A percentile compares a stretch with the other conserved stretches of the same genome.
Conservation (phyloP, 2,329 filamentous ascomycete genomes). For the Moelleriella libera region DNA sequence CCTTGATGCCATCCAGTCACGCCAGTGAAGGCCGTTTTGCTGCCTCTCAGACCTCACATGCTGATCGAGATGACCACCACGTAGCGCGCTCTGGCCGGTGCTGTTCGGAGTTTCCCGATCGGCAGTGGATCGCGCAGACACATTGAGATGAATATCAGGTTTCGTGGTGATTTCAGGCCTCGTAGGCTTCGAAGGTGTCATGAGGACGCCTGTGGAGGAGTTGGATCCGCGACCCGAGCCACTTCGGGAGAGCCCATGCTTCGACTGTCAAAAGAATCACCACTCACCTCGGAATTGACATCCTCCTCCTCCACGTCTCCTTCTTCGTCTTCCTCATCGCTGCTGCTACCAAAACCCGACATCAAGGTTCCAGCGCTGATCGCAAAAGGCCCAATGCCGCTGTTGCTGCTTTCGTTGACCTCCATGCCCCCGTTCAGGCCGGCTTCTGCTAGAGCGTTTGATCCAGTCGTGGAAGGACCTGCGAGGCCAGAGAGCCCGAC, state of each 20-base stretch:
- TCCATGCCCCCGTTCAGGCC: constrained; percentile 68
- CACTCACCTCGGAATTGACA: constrained; percentile 51
- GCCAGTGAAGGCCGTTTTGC: too few relatives aligned
- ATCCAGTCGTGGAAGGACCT: constrained; percentile 26
- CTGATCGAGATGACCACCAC: too few relatives aligned
- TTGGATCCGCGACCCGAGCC: constrained; percentile 11
- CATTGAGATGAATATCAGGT: too few relatives aligned
- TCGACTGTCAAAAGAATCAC: constrained; percentile 19
- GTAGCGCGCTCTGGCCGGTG: too few relatives aligned
- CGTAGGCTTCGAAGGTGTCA: constrained; percentile 14
- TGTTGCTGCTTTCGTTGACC: constrained; percentile 46
- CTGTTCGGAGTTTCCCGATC: too few relatives aligned
- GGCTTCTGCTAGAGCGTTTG: constrained; percentile 63
- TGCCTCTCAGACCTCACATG: too few relatives aligned
- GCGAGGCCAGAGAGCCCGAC: constrained; percentile 34
- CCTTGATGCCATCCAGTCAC: too few relatives aligned
- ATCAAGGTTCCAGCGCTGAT: constrained; percentile 62
- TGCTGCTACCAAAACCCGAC: constrained; percentile 87
- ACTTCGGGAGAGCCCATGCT: constrained; percentile 13
- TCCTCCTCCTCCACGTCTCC: constrained; percentile 75
- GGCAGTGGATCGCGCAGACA: too few relatives aligned
- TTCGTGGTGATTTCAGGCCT: too few relatives aligned
- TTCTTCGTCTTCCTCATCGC: constrained; percentile 92
- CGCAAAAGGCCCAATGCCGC: constrained; percentile 58
- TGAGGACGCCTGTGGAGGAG: constrained; percentile 14